These are phyloP conservation scores for Termitomyces sp. DNA, from an alignment of 768 basidiomycete species.

Conservation along the genomic window DNA sequence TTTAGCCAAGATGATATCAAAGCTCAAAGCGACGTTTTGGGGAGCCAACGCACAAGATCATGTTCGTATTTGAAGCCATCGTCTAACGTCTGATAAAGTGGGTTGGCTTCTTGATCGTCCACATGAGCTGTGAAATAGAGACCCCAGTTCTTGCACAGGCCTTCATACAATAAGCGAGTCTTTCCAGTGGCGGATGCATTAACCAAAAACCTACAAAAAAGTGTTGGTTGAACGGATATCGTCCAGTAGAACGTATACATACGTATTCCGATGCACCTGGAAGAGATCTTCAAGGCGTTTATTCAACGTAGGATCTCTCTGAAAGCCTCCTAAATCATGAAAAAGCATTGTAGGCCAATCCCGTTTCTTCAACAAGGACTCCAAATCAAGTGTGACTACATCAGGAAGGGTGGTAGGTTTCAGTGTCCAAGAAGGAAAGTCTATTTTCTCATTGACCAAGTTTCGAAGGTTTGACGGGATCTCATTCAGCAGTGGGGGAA, in stretches of 20 bases:
- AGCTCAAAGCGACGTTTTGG: background rate
- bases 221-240: background rate
- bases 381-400: background rate
- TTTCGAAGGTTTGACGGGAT: background rate
- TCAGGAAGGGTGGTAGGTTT: background rate
- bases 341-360: background rate
- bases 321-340: background rate
- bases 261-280: background rate
- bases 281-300: background rate
- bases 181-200: constrained; percentile 2
- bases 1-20: background rate
- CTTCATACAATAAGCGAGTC: too few relatives aligned
- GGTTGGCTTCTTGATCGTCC: background rate
- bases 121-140: background rate
- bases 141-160: too few relatives aligned
- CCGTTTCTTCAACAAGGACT: background rate
- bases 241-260: background rate
- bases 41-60: background rate
- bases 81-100: background rate
- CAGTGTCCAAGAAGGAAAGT: background rate
- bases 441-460: background rate
- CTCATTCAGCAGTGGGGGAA: background rate
- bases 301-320: background rate
- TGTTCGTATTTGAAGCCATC: background rate
- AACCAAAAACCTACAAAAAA: background rate